Evolutionary conservation across 306 rosid genomes (phyloP).

Genomic region (Vigna hirtella): DNA sequence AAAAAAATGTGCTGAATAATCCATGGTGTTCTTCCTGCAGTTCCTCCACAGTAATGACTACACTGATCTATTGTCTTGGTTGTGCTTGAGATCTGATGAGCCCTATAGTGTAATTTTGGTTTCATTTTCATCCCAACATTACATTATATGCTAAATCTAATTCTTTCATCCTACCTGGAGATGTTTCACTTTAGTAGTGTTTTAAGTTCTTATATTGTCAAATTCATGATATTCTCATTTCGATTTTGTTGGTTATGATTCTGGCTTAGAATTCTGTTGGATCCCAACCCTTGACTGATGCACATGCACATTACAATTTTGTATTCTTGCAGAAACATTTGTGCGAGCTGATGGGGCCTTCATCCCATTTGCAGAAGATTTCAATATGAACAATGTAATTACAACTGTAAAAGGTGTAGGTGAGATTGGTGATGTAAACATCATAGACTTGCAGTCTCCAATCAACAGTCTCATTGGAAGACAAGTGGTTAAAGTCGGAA

Average conservation of each 20-base stretch:
- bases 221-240: constrained; percentile 43
- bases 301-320: constrained; percentile 48
- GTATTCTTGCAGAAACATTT: constrained; percentile 87
- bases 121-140: constrained; percentile 23
- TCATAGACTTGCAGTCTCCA: constrained; percentile 92
- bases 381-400: constrained; percentile 68
- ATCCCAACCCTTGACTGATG: constrained; percentile 26
- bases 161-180: constrained; percentile 25
- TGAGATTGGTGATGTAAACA: constrained; percentile 85
- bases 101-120: constrained; percentile 4
- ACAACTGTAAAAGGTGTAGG: constrained; percentile 88
- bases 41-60: neutral
- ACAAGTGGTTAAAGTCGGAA: constrained; percentile 94
- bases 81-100: constrained; percentile 2
- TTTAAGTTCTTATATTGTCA: constrained; percentile 23
- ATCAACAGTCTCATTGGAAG: constrained; percentile 91
- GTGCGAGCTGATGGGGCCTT: constrained; percentile 99
- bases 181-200: constrained; percentile 6
- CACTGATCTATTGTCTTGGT: neutral
- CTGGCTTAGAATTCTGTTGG: constrained; percentile 40
- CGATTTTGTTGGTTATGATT: constrained; percentile 40
- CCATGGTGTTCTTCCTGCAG: neutral
- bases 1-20: neutral
- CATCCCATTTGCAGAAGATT: constrained; percentile 92
- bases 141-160: constrained; percentile 17